A percentile compares a stretch with the other conserved stretches of the same genome.
Evolutionary conservation across 306 rosid species (phyloP).

Genomic region (Herpetospermum pedunculosum): DNA sequence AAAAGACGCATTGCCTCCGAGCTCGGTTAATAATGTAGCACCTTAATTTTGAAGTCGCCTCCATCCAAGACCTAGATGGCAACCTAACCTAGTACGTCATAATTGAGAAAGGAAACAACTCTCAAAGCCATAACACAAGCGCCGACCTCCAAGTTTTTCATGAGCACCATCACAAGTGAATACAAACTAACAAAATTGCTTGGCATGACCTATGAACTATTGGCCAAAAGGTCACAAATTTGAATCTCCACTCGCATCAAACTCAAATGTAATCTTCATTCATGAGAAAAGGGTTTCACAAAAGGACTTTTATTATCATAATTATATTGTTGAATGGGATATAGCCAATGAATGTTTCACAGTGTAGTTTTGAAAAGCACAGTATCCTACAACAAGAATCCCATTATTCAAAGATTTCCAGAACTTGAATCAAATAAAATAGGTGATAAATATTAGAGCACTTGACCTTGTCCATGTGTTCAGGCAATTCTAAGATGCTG

Average conservation of each 20-base stretch:
- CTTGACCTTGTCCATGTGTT: constrained; percentile 5
- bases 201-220: no score
- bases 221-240: no score
- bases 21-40: no score
- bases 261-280: not conserved
- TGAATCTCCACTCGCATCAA: no score
- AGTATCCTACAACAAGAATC: not conserved
- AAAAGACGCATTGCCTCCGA: no score
- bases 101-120: not conserved
- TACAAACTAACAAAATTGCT: no score
- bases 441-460: not conserved
- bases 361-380: not conserved
- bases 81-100: no score
- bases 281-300: not conserved
- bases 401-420: not conserved
- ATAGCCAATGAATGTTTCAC: not conserved
- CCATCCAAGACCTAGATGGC: no score
- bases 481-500: constrained; percentile 61
- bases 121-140: no score
- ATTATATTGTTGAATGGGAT: not conserved
- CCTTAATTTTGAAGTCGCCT: no score
- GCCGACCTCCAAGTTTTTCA: no score
- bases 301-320: not conserved
- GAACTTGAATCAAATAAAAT: not conserved
- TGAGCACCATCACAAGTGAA: no score